Evolutionary conservation across 305 asterid species (phyloP), one percentile per base, ranked within the genome.

Genomic region (Nicotiana rustica): DNA sequence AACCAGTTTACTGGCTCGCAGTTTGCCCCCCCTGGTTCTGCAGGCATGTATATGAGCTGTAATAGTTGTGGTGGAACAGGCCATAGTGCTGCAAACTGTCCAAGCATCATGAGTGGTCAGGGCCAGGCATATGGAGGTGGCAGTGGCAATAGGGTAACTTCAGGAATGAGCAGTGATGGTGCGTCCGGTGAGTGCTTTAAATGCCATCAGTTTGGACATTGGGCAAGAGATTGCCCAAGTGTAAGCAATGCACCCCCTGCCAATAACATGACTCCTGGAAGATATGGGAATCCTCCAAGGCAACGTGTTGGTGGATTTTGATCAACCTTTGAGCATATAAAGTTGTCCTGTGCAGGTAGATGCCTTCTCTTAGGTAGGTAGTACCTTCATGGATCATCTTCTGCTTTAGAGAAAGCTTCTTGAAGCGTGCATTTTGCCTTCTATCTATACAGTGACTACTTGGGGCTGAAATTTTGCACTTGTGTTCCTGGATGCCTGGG

Each of bases 161-260:
- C 91, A 61, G 94, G 90, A 38, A 76, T 81, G 14, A 68, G 78
- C 79, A 83, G 35, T 77, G 69, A 31, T 21, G 13, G 25, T 81
- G 90, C 79, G 36, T 85, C 91, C 9, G 85, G 89, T 2, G 94
- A 93, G 84, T 95, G 99, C 86, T 93, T 47, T 80, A 95, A 95
- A 82, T 95, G 98, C 84, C 94, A 92, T 84, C 92, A 94, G 83
- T 1, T 35, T n/a, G 99, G 99, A 55, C 99, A 95, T 82, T 92
- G 96, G 97, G 96, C 98, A 2, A 91, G 84, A 79, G 96, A 96
- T 83, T 96, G 99, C 85, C 98, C 98, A 5, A 84, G 86, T 13
- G 67, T 67, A 33, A 67, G 59, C 86, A 88, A 81, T 83, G 89
- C 76, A 25, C 89, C 92, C 80, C 89, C 95, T 4, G 91, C 97